phyloP scores from a whole-genome alignment of 202 grass and related monocot genomes.

The Carex arenaria region DNA sequence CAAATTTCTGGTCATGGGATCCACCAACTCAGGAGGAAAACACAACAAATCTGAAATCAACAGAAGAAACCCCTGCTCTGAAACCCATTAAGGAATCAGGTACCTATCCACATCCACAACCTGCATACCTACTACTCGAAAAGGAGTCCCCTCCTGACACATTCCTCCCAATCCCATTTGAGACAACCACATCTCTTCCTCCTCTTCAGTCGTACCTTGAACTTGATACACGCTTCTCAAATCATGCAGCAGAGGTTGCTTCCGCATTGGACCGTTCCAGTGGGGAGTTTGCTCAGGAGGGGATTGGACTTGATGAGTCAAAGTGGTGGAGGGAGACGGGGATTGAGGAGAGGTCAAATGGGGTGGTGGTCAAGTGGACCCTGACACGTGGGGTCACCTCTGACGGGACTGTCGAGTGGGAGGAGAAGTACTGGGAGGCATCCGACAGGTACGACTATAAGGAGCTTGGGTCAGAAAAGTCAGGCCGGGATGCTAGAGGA shows the following conservation, averaged over 20 bases:
- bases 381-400: slow-evolving; percentile 81
- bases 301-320: slow-evolving; percentile 57
- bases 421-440: slow-evolving; percentile 99
- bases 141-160: slow-evolving; percentile 50
- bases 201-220: slow-evolving; percentile 70
- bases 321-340: slow-evolving; percentile 95
- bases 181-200: slow-evolving; percentile 69
- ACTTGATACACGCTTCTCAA: slow-evolving; percentile 54
- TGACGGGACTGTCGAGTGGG: slow-evolving; percentile 84
- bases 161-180: slow-evolving; percentile 70
- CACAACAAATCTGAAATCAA: slow-evolving; percentile 16
- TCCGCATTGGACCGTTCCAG: slow-evolving; percentile 48
- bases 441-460: slow-evolving; percentile 86
- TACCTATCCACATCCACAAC: slow-evolving; percentile 32
- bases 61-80: slow-evolving; percentile 24
- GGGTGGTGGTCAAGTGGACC: slow-evolving; percentile 90
- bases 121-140: slow-evolving; percentile 67
- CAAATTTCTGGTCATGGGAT: slow-evolving; percentile 97
- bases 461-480: slow-evolving; percentile 95
- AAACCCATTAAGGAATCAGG: slow-evolving; percentile 51
- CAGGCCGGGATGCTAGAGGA: slow-evolving; percentile 76
- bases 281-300: slow-evolving; percentile 45
- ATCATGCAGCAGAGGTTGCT: slow-evolving; percentile 64
- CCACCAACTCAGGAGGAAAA: slow-evolving; percentile 46
- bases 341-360: slow-evolving; percentile 66